Base-by-base conservation (phyloP, 768 basidiomycete species). In the Xerocomus potaroensis region DNA sequence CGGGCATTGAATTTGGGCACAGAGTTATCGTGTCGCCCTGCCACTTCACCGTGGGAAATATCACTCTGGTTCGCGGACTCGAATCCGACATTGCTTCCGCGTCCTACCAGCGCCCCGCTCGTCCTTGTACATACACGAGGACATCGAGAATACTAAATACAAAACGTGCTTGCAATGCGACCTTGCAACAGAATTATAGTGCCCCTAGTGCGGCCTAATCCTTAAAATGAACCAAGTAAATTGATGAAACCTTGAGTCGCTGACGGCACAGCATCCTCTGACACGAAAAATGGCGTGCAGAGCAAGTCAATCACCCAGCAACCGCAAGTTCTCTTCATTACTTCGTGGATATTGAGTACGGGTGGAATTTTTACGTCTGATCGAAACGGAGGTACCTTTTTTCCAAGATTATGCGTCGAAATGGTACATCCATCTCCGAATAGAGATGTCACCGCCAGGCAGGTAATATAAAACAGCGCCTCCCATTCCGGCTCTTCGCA, bases 1-100 rank as follows among this genome's bases (percentile, higher is more conserved):
- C 65, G 65, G 65, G 65, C 66, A 60, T 66, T 66, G 64, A 66
- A 66, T 50, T 68, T 68, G 64, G 41, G 65, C 65, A 66, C 65
- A 62, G 55, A 68, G 66, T 66, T 66, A 66, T 66, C 66, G 65
- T 68, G 65, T 66, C 58, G 61, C 59, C 59, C 50, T 50, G 49
- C n/a, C 57, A 35, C 61, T 66, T 66, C 66, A 1, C 42, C 65
- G 65, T 66, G 65, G 48, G 65, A 66, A 60, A 12, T 12, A 31
- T 34, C 45, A 62, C 48, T n/a, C n/a, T n/a, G n/a, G 48, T 66
- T 68, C 65, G 65, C 65, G 66, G 66, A 66, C 54, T 68, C 56
- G 43, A 54, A 54, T 57, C 12, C 33, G 8, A 1, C 63, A 68
- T 47, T 56, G 66, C 66, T 62, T 66, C 64, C 64, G 64, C 63